Conservation (phyloP, 202 grass and related monocot species). For the Carex arenaria region DNA sequence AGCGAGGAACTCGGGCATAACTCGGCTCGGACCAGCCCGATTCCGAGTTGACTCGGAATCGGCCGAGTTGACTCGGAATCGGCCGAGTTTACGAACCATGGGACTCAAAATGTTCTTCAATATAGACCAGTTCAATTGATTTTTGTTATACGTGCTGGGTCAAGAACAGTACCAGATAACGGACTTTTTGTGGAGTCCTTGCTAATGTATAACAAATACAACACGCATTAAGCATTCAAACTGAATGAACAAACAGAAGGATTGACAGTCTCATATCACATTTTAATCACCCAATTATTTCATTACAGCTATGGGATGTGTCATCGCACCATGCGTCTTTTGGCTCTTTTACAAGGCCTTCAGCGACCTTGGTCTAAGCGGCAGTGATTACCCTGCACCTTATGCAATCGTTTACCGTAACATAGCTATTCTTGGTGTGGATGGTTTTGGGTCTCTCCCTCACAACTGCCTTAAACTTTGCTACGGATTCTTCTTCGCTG, state of each 20-base stretch:
- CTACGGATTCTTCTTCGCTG: constrained; percentile 58
- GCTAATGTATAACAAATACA: background rate
- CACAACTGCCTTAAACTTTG: constrained; percentile 78
- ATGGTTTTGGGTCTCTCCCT: constrained; percentile 62
- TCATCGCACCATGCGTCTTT: constrained; percentile 70
- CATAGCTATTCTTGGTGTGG: constrained; percentile 72
- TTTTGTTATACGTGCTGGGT: background rate
- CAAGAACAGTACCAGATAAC: background rate
- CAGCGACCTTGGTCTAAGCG: constrained; percentile 45
- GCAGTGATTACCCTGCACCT: constrained; percentile 63
- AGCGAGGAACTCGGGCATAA: too few species aligned
- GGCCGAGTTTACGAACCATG: too few species aligned
- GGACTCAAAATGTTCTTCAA: background rate
- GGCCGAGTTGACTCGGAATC: too few species aligned
- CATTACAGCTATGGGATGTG: constrained; percentile 49
- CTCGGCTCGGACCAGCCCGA: too few species aligned
- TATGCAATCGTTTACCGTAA: constrained; percentile 76
- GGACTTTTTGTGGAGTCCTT: background rate
- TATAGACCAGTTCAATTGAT: background rate
- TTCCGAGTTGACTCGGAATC: too few species aligned
- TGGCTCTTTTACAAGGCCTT: constrained; percentile 92
- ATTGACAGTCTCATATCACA: background rate
- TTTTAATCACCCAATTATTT: background rate
- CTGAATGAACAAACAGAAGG: background rate
- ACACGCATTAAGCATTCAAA: background rate